These are phyloP conservation scores for Crassisporium funariophilum DNA, from an alignment of 768 basidiomycete genomes.

Conservation along the genomic window DNA sequence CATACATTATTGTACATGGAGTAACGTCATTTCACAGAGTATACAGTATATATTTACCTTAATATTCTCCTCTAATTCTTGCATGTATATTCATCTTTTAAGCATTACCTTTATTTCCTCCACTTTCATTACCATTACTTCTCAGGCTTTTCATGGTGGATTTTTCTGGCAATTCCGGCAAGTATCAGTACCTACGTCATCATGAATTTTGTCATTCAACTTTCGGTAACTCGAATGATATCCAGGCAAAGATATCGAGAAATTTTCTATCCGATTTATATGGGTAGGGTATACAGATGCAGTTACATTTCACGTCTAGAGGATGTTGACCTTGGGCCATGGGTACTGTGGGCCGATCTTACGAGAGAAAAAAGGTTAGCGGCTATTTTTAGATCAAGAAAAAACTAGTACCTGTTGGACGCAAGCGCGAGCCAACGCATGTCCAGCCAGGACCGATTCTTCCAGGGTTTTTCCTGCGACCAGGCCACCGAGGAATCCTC, in stretches of 20 bases:
- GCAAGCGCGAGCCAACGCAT: conserved; percentile 84
- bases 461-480: conserved; percentile 77
- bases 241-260: too few relatives aligned
- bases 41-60: neutral
- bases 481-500: conserved; percentile 89
- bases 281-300: neutral
- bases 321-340: conserved; percentile 50
- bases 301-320: conserved; percentile 23
- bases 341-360: conserved; percentile 55
- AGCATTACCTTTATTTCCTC: too few relatives aligned
- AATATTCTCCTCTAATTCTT: too few relatives aligned
- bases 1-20: neutral
- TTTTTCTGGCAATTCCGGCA: too few relatives aligned
- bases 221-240: too few relatives aligned
- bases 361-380: neutral
- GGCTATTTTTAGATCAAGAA: neutral
- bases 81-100: too few relatives aligned
- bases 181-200: too few relatives aligned
- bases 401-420: conserved; percentile 69
- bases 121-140: too few relatives aligned
- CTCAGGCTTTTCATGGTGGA: too few relatives aligned
- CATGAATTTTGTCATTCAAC: too few relatives aligned
- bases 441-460: conserved; percentile 81
- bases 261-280: neutral
- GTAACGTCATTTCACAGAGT: too few relatives aligned